These are phyloP conservation scores for Cafeteria roenbergensis DNA, from an alignment of 108 stramenopile species.

Conservation along the genomic window DNA sequence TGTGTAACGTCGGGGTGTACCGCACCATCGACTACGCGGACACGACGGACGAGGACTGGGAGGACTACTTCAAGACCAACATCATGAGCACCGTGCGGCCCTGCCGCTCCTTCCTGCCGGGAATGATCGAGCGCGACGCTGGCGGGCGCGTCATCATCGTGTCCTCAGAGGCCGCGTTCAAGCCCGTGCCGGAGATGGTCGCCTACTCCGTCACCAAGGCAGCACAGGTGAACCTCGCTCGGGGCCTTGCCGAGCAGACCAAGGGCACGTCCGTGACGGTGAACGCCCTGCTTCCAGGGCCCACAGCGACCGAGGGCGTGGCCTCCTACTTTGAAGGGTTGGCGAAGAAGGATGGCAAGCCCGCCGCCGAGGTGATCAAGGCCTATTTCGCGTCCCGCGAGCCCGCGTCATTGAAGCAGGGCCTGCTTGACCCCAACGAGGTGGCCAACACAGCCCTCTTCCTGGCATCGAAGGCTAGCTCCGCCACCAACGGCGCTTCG, in stretches of 20 bases:
- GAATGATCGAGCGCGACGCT: neutral
- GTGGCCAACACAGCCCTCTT: neutral
- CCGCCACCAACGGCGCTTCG: neutral
- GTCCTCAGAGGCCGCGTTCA: neutral
- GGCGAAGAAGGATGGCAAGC: neutral
- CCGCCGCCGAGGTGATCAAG: neutral
- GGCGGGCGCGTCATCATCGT: conserved; percentile 2
- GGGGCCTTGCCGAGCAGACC: conserved; percentile 8
- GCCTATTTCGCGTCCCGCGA: conserved; percentile 2
- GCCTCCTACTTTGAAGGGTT: neutral
- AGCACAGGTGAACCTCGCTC: neutral
- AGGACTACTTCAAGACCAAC: neutral
- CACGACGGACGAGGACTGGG: conserved; percentile 1
- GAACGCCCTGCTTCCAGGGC: conserved; percentile 7
- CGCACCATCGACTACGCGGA: neutral
- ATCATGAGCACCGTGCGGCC: neutral
- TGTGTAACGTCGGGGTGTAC: conserved; percentile 2
- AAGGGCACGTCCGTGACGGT: conserved; percentile 7
- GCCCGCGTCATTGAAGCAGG: neutral
- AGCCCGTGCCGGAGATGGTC: conserved; percentile 4
- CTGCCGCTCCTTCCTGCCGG: neutral
- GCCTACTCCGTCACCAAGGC: neutral
- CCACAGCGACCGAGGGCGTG: conserved; percentile 4
- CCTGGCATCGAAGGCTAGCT: neutral
- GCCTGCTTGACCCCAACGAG: neutral